Evolutionary conservation across 2,329 filamentous ascomycete species (phyloP).

Genomic region (Fusarium devonianum): DNA sequence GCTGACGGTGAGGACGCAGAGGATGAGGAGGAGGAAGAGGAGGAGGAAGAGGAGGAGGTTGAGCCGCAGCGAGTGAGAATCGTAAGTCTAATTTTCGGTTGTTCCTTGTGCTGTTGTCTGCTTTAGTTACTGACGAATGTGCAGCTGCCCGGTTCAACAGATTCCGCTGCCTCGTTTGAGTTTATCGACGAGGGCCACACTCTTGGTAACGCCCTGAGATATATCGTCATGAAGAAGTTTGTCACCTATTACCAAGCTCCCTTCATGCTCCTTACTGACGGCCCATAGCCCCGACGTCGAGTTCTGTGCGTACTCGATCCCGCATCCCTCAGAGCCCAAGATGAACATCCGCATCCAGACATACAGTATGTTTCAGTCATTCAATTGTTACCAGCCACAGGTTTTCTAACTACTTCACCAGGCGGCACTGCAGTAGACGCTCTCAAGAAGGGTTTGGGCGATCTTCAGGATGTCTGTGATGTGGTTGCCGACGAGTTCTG

Average conservation of each 20-base stretch:
- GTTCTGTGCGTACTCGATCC: constrained; percentile 97
- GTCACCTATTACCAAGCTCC: constrained; percentile 38
- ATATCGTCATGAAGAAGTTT: constrained; percentile 99
- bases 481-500: constrained; percentile 92
- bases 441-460: constrained; percentile 86
- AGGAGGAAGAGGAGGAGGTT: constrained; percentile 56
- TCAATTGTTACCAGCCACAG: not conserved
- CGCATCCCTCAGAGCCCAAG: constrained; percentile 92
- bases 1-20: constrained; percentile 47
- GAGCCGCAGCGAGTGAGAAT: constrained; percentile 67
- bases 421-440: constrained; percentile 84
- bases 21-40: constrained; percentile 51
- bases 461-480: constrained; percentile 91
- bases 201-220: constrained; percentile 90
- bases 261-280: constrained; percentile 13
- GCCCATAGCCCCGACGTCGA: constrained; percentile 83
- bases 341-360: constrained; percentile 99
- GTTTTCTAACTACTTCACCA: constrained; percentile 47
- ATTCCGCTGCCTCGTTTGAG: constrained; percentile 92
- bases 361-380: constrained; percentile 71
- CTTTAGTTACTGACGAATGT: constrained; percentile 13
- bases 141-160: constrained; percentile 83
- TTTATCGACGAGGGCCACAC: constrained; percentile 95
- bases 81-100: constrained; percentile 50
- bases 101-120: not conserved